Percentiles rank a stretch among this genome's conserved stretches.
Evolutionary conservation across 192 early-diverging fungal genomes (phyloP).

Genomic region (Diversispora epigaea): DNA sequence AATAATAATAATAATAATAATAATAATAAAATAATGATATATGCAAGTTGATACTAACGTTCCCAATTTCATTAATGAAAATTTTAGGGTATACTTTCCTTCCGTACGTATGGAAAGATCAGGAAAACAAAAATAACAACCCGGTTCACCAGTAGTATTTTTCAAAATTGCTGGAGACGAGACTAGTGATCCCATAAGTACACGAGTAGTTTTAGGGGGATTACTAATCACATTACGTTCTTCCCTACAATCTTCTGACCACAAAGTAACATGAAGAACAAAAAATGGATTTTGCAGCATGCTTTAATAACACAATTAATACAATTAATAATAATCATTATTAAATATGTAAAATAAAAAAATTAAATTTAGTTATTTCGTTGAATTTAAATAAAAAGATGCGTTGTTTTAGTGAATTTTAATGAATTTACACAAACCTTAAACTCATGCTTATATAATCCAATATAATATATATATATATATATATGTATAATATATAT

Average conservation of each 20-base stretch:
- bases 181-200: conserved; percentile 63
- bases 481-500: too few species aligned
- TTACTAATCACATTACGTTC: conserved; percentile 63
- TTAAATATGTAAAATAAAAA: too few species aligned
- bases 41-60: conserved; percentile 41
- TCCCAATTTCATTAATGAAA: conserved; percentile 68
- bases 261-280: conserved; percentile 60
- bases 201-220: conserved; percentile 59
- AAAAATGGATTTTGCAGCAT: conserved; percentile 57
- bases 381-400: conserved; percentile 12
- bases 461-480: too few species aligned
- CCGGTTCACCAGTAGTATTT: conserved; percentile 56
- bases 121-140: conserved; percentile 78
- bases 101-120: conserved; percentile 74
- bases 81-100: conserved; percentile 68
- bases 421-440: background rate
- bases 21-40: too few species aligned
- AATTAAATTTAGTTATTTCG: too few species aligned
- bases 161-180: conserved; percentile 58
- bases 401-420: background rate
- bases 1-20: background rate
- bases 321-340: too few species aligned
- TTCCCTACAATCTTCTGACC: conserved; percentile 56
- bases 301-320: background rate
- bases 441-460: background rate